Percentiles rank a stretch among this genome's conserved stretches.
Conservation (phyloP, 768 basidiomycete genomes). For the Scleroderma citrinum region DNA sequence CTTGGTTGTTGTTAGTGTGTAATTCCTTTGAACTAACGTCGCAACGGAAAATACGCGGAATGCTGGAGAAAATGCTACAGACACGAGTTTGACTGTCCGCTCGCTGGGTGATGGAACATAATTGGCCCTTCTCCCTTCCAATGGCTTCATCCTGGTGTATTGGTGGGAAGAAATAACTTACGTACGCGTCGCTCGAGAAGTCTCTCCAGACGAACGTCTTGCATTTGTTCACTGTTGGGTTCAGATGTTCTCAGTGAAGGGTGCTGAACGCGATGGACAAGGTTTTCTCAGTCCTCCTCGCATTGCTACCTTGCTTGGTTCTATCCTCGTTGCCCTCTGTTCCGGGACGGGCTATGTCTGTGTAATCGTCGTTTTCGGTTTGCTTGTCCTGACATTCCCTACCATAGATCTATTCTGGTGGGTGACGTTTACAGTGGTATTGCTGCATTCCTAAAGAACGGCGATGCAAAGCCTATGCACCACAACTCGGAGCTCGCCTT, state of each 20-base stretch:
- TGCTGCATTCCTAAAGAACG: not conserved
- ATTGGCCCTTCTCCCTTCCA: no score
- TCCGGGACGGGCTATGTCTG: conserved; percentile 68
- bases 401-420: conserved; percentile 10
- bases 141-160: no score
- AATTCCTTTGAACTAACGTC: no score
- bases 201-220: no score
- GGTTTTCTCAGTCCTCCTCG: conserved; percentile 35
- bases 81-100: no score
- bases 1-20: no score
- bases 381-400: not conserved
- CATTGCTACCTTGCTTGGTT: conserved; percentile 42
- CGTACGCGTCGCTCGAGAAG: no score
- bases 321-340: conserved; percentile 47
- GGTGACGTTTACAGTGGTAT: not conserved
- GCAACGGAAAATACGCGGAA: no score
- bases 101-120: no score
- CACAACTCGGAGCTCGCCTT: conserved; percentile 67
- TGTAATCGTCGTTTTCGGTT: not conserved
- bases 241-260: not conserved
- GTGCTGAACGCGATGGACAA: not conserved
- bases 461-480: conserved; percentile 56
- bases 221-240: no score
- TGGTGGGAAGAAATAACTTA: no score
- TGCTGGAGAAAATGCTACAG: no score